These are phyloP conservation scores for Lodderomyces margitis DNA, from an alignment of 1,139 yeast species.

Conservation along the genomic window DNA sequence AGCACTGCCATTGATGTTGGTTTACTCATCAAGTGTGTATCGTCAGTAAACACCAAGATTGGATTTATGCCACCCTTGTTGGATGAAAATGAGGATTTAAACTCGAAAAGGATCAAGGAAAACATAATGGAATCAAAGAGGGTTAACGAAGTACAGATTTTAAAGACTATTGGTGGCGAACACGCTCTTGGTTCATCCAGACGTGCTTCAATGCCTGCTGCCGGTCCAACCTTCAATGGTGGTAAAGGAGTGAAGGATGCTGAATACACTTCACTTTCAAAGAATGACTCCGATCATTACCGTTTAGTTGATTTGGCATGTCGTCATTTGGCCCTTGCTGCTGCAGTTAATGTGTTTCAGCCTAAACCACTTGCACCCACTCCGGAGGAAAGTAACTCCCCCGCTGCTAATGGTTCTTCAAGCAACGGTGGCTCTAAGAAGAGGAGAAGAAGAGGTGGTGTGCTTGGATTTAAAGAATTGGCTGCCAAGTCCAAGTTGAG, in stretches of 20 bases:
- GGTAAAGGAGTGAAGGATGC: constrained; percentile 27
- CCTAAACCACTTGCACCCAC: constrained; percentile 16
- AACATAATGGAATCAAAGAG: constrained; percentile 35
- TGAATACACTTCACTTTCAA: constrained; percentile 35
- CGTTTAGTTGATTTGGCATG: constrained; percentile 77
- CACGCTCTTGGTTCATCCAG: neutral
- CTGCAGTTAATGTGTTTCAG: constrained; percentile 53
- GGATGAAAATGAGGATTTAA: constrained; percentile 46
- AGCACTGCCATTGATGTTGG: constrained; percentile 48
- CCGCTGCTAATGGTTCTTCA: constrained; percentile 7
- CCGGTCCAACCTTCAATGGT: constrained; percentile 15
- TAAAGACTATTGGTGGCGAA: constrained; percentile 22
- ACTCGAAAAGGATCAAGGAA: constrained; percentile 38
- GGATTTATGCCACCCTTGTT: constrained; percentile 55
- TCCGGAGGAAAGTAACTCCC: constrained; percentile 15
- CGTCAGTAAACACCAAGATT: constrained; percentile 52
- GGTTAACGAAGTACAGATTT: constrained; percentile 26
- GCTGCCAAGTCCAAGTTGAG: constrained; percentile 81
- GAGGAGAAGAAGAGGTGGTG: constrained; percentile 77
- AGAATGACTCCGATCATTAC: constrained; percentile 66
- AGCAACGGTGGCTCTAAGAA: constrained; percentile 32
- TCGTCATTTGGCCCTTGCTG: constrained; percentile 80
- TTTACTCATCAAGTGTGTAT: constrained; percentile 58
- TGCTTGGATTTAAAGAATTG: constrained; percentile 81
- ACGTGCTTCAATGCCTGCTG: constrained; percentile 3